These are phyloP conservation scores for Calonectria pauciramosa DNA, from an alignment of 2,329 filamentous ascomycete genomes.

Conservation along the genomic window DNA sequence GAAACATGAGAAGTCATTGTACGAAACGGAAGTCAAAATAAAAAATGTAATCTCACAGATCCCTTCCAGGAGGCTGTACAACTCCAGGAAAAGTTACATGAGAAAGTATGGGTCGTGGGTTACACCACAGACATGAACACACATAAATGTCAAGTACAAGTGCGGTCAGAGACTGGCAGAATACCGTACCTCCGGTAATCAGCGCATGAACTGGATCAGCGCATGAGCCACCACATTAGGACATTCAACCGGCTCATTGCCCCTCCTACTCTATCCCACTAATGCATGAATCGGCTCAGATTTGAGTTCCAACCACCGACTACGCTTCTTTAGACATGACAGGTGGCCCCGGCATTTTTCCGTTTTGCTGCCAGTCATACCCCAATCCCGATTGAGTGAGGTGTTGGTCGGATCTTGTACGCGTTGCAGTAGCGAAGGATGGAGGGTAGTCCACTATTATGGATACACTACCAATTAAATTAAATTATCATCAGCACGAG, in stretches of 20 bases:
- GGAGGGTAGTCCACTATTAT: not conserved
- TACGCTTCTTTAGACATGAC: not conserved
- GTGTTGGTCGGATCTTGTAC: not conserved
- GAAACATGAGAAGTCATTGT: slow-evolving; percentile 37
- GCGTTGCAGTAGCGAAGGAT: not conserved
- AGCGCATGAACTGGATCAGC: not conserved
- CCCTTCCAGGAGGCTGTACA: not conserved
- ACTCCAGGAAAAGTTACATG: not conserved
- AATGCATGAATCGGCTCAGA: not conserved
- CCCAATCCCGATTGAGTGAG: not conserved
- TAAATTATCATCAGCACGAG: not conserved
- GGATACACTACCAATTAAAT: not conserved
- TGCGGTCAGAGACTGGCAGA: not conserved
- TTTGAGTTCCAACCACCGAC: not conserved
- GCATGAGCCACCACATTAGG: not conserved
- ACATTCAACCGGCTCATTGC: not conserved
- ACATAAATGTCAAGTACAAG: not conserved
- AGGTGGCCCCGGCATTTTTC: not conserved
- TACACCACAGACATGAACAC: not conserved
- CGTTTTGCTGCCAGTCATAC: not conserved
- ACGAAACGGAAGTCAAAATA: slow-evolving; percentile 18
- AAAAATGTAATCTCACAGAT: not conserved
- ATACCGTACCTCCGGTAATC: not conserved
- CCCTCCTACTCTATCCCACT: not conserved
- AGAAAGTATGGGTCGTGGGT: not conserved